phyloP scores from a whole-genome alignment of 139 green algal genomes.

The Closterium sp. region DNA sequence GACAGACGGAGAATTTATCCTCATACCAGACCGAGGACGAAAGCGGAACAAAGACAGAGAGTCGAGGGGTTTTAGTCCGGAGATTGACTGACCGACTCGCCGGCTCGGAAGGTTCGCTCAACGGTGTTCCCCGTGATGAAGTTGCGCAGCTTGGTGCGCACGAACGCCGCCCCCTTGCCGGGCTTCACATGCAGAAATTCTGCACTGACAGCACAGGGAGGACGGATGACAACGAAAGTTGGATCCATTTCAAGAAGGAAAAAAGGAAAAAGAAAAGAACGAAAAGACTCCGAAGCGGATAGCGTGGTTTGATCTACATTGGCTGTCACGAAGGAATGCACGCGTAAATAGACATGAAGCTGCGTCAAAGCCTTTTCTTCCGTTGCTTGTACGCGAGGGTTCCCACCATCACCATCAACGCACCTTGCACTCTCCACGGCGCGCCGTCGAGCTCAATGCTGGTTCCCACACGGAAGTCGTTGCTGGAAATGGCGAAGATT shows the following conservation, averaged over 20 bases:
- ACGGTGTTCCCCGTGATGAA: conserved; percentile 84
- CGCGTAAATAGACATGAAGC: too few species aligned
- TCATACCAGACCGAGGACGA: too few species aligned
- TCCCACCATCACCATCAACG: neutral
- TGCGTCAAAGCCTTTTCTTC: too few species aligned
- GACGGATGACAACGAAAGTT: too few species aligned
- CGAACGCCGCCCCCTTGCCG: conserved; percentile 95
- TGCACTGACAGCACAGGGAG: neutral
- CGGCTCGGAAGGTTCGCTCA: conserved; percentile 94
- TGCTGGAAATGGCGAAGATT: conserved; percentile 54
- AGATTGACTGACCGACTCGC: conserved; percentile 79
- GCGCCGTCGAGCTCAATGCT: conserved; percentile 83
- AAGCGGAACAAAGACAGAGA: too few species aligned
- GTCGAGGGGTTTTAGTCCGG: neutral
- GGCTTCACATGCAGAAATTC: conserved; percentile 99
- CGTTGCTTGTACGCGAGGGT: too few species aligned
- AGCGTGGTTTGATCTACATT: too few species aligned
- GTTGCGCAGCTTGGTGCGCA: conserved; percentile 97
- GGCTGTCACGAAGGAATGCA: too few species aligned
- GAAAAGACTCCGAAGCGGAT: neutral
- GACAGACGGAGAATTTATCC: too few species aligned
- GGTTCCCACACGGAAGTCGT: conserved; percentile 94
- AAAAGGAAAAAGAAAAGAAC: neutral
- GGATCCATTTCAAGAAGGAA: too few species aligned
- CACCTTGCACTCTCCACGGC: conserved; percentile 71